Base-by-base conservation (phyloP, 192 early-diverging fungal genomes). In the Coemansia sp. region DNA sequence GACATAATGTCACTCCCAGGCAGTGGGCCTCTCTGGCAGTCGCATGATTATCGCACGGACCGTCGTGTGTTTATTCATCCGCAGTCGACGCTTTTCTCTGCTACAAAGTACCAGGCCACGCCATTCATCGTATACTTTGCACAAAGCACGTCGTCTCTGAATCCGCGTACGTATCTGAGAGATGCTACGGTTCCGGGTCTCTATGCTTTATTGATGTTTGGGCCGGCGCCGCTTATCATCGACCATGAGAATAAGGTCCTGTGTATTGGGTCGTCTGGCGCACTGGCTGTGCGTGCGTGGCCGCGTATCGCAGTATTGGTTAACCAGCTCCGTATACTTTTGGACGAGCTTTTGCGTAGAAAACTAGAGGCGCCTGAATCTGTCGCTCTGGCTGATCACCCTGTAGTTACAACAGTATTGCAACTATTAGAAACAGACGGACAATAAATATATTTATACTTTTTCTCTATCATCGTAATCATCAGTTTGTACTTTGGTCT, bases 51-150 rank as follows among this genome's bases (percentile, higher is more conserved):
- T 62, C 71, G 86, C 29, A 71, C 68, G 1, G 86, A 88, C 34
- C 86, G 88, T 0, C 87, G 93, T 5, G 90, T 95, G 8, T 96
- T 94, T 68, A 57, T 97, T 11, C 95, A 97, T 63, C 95, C 95
- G 15, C 86, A 90, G n/a, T 95, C 93, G 18, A 85, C 87, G 31
- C 60, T 93, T 55, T 94, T 94, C 72, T 74, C 75, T 13, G 82
- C 69, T 42, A 85, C 86, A 40, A 80, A 86, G 61, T 94, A 87
- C 70, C 77, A 82, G 31, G 79, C 87, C 2, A 10, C 49, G 7
- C 87, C 91, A 3, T 90, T 94, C 43, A 64, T 95, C 55, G 88
- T 90, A 3, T 97, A 89, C 67, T 89, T 91, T 63, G 78, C 81
- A 0, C 88, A 90, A 71, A 27, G 27, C 1, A 81, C 92, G 2